Evolutionary conservation across 495 filamentous ascomycete genomes (phyloP).

Genomic region (Daldinia bambusicola): DNA sequence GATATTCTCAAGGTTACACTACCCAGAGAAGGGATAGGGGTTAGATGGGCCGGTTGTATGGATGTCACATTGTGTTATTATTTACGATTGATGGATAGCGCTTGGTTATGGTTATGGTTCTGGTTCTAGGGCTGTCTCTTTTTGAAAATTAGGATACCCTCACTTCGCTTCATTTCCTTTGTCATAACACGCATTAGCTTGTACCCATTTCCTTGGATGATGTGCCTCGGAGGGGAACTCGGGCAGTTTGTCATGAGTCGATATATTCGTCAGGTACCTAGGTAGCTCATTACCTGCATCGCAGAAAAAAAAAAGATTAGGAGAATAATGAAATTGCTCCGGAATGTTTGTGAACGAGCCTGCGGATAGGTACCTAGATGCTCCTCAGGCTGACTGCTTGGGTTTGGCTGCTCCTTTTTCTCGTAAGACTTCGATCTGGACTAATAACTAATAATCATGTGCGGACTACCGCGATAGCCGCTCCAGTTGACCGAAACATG

Average conservation of each 20-base stretch:
- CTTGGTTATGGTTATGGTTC: slow-evolving; percentile 2
- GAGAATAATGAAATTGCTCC: not conserved
- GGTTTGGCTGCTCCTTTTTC: slow-evolving; percentile 10
- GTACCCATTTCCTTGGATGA: not conserved
- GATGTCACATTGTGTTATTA: slow-evolving; percentile 12
- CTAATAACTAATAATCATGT: slow-evolving; percentile 11
- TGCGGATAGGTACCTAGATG: not conserved
- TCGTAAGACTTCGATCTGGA: slow-evolving; percentile 16
- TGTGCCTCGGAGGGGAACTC: not conserved
- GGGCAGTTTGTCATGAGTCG: slow-evolving; percentile 17
- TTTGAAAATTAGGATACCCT: slow-evolving; percentile 32
- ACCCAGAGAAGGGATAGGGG: slow-evolving; percentile 3
- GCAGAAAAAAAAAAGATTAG: not conserved
- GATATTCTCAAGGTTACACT: not conserved
- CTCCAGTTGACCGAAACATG: slow-evolving; percentile 4
- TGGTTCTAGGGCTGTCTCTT: not conserved
- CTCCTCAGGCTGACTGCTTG: slow-evolving; percentile 5
- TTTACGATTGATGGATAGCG: slow-evolving; percentile 10
- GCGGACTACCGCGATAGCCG: not conserved
- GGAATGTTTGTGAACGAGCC: not conserved
- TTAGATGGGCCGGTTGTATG: slow-evolving; percentile 13
- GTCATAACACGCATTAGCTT: not conserved
- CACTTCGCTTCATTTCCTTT: slow-evolving; percentile 23
- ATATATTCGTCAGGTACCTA: not conserved
- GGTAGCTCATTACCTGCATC: not conserved